Evolutionary conservation across 2,329 filamentous ascomycete genomes (phyloP).

Genomic region (Scleromitrula shiraiana): DNA sequence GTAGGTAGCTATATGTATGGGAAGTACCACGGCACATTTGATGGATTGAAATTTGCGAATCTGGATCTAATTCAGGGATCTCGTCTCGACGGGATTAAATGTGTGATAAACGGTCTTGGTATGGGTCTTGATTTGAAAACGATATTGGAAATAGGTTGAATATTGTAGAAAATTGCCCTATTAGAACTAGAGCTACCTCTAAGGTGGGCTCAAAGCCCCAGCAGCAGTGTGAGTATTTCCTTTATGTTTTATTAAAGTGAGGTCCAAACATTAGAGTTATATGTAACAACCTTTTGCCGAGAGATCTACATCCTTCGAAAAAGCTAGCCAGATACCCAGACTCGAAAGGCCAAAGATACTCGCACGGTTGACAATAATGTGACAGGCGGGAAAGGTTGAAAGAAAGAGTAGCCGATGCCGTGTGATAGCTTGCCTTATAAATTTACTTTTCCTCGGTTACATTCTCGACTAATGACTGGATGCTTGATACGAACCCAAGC

Average conservation of each 20-base stretch:
- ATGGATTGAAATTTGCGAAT: background rate
- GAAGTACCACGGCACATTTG: too few species aligned
- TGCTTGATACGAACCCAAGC: background rate
- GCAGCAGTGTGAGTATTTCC: background rate
- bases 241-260: background rate
- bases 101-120: background rate
- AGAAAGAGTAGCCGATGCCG: too few species aligned
- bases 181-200: background rate
- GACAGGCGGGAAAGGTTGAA: background rate
- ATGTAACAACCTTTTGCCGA: too few species aligned
- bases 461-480: too few species aligned
- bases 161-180: background rate
- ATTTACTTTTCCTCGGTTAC: too few species aligned
- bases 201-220: background rate
- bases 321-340: too few species aligned
- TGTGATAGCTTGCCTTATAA: slow-evolving; percentile 9
- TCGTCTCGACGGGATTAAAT: background rate
- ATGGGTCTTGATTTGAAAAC: background rate
- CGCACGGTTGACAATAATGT: slow-evolving; percentile 4
- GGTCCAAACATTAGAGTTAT: slow-evolving; percentile 1
- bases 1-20: too few species aligned
- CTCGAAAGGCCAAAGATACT: background rate
- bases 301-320: background rate
- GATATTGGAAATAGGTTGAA: background rate
- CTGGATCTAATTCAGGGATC: background rate